Base-by-base conservation (phyloP, 352 stramenopile species). In the Globisporangium nunn region DNA sequence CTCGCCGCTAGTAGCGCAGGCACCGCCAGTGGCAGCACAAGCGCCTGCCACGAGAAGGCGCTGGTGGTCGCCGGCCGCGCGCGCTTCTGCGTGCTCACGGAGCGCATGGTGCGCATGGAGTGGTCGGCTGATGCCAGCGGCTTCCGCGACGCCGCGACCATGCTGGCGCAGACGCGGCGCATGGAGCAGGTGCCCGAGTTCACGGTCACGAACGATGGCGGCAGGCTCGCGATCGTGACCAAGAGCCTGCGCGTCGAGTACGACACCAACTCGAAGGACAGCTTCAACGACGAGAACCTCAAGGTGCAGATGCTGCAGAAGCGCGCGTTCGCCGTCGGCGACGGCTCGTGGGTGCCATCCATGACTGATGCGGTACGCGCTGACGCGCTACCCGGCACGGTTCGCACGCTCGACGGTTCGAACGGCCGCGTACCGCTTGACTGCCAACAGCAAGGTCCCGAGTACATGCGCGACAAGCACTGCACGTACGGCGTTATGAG, bases 401-500 rank as follows among this genome's bases (percentile, higher is more conserved):
- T 81, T 17, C 60, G 70, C 11, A 77, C 66, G 18, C 70, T 81
- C 6, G 72, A 81, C 30, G 59, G 59, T 4, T 51, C 59, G 15
- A 68, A 73, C 23, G 70, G 70, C 39, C 17, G 61, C 6, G 56
- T 66, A 3, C 52, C 52, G 12, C 63, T 81, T 7, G 63, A 71
- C 48, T 81, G 72, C 52, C 47, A 63, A 11, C 40, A 58, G 4
- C 57, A 68, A 29, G 64, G 67, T 0, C 52, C 61, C 0, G 59
- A 68, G 8, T 62, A 75, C 47, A 62, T 63, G 18, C 66, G 71
- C 44, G 60, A 70, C 40, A 64, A 48, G 12, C 72, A 81, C 52
- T 81, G 72, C 48, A 75, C 68, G 41, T 72, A 66, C 40, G 72
- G 60, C 7, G 18, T 82, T 43, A 57, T 81, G 35, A 74, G 62